Conservation (phyloP, 176 grass and related monocot genomes). For the Oryza rufipogon region DNA sequence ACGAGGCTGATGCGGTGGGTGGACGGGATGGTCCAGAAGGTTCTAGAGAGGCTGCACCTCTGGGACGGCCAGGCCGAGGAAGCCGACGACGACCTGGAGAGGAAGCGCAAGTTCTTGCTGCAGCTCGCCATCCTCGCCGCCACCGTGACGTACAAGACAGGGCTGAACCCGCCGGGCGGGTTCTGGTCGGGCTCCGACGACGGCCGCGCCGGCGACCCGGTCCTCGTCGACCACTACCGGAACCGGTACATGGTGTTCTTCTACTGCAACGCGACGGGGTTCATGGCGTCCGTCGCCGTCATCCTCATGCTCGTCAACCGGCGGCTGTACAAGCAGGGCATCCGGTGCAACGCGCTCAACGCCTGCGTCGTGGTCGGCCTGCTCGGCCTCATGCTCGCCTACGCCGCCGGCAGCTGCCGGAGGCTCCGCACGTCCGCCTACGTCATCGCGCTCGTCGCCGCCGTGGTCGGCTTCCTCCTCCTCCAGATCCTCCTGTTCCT, state of each 20-base stretch:
- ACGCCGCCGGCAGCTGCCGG: constrained; percentile 17
- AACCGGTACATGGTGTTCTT: constrained; percentile 27
- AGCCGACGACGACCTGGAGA: not conserved
- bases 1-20: not conserved
- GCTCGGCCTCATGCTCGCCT: constrained; percentile 26
- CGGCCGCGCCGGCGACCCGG: not conserved
- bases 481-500: constrained; percentile 7
- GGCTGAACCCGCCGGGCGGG: constrained; percentile 31
- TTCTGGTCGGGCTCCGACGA: constrained; percentile 20
- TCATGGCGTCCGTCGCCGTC: constrained; percentile 28
- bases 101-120: constrained; percentile 32
- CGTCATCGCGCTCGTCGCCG: constrained; percentile 21
- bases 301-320: constrained; percentile 28
- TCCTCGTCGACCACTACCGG: constrained; percentile 9
- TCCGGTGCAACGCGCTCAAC: constrained; percentile 11
- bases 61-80: not conserved
- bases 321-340: constrained; percentile 7
- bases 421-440: constrained; percentile 27
- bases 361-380: constrained; percentile 7
- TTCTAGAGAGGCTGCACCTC: not conserved
- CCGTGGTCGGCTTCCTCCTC: not conserved
- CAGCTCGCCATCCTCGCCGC: constrained; percentile 27
- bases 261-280: constrained; percentile 29
- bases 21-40: not conserved
- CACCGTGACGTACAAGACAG: constrained; percentile 30